Percentiles rank a stretch among this genome's conserved stretches.
Evolutionary conservation across 257 asterid species (phyloP).

Genomic region (Striga asiatica): DNA sequence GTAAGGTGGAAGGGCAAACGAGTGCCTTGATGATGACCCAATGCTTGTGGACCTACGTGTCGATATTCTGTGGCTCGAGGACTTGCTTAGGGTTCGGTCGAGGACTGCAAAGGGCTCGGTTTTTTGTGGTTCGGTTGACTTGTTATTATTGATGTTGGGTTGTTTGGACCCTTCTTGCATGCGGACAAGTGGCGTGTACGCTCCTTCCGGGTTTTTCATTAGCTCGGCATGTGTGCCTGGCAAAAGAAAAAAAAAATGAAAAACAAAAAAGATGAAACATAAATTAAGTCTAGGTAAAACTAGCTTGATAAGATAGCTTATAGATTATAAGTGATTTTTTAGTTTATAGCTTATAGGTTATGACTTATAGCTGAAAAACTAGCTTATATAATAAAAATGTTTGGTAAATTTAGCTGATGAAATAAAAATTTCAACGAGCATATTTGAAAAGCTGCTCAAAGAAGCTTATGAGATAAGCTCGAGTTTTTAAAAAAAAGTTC

Average conservation of each 20-base stretch:
- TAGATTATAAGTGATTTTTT: too few relatives aligned
- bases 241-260: constrained; percentile 35
- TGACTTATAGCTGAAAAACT: too few relatives aligned
- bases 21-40: constrained; percentile 50
- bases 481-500: too few relatives aligned
- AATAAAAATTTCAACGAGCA: too few relatives aligned
- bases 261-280: too few relatives aligned
- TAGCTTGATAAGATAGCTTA: too few relatives aligned
- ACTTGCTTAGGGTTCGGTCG: constrained; percentile 31
- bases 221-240: constrained; percentile 72
- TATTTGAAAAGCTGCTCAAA: too few relatives aligned
- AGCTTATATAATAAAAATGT: too few relatives aligned
- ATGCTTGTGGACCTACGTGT: constrained; percentile 40
- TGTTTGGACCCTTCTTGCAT: constrained; percentile 51
- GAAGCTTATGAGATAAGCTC: too few relatives aligned
- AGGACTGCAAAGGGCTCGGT: constrained; percentile 12
- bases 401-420: too few relatives aligned
- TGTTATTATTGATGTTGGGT: constrained; percentile 14
- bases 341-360: too few relatives aligned
- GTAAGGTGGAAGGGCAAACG: constrained; percentile 27
- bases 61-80: constrained; percentile 43
- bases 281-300: too few relatives aligned
- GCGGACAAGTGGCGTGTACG: constrained; percentile 51
- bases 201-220: constrained; percentile 58
- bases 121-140: constrained; percentile 7